These are phyloP conservation scores for Urochloa ruziziensis DNA, from an alignment of 176 grass and related monocot genomes.

Conservation along the genomic window DNA sequence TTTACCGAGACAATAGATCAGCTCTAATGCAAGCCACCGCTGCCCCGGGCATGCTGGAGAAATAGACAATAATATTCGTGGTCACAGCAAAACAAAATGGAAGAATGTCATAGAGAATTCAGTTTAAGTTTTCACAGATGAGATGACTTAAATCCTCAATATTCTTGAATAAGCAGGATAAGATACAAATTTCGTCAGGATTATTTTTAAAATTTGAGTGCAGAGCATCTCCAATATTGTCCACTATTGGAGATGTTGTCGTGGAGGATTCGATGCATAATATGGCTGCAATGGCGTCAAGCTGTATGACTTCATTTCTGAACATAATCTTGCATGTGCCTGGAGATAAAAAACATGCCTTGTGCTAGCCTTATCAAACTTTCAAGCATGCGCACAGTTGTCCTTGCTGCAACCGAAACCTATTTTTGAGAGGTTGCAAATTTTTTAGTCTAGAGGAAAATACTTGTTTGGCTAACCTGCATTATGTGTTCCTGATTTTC, in stretches of 20 bases:
- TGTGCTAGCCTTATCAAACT: slow-evolving; percentile 96
- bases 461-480: slow-evolving; percentile 46
- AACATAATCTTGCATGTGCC: slow-evolving; percentile 87
- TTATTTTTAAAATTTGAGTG: slow-evolving; percentile 78
- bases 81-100: slow-evolving; percentile 8
- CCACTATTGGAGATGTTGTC: slow-evolving; percentile 80
- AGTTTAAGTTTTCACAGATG: neutral
- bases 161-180: slow-evolving; percentile 13
- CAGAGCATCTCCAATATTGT: slow-evolving; percentile 58
- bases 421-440: slow-evolving; percentile 15
- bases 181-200: slow-evolving; percentile 96
- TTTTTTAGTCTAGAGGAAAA: neutral
- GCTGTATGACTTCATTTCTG: slow-evolving; percentile 66
- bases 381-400: slow-evolving; percentile 94
- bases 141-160: neutral
- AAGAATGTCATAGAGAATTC: neutral
- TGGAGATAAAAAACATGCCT: slow-evolving; percentile 43
- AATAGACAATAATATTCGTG: slow-evolving; percentile 1
- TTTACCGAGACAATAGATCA: neutral
- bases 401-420: slow-evolving; percentile 66
- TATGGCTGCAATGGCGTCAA: slow-evolving; percentile 84
- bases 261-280: slow-evolving; percentile 96
- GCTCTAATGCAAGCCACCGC: neutral
- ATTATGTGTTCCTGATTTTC: slow-evolving; percentile 78
- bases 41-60: neutral